A percentile compares a stretch with the other conserved stretches of the same genome.
Evolutionary conservation across 768 basidiomycete genomes (phyloP).

Genomic region (Agaricus subrufescens): DNA sequence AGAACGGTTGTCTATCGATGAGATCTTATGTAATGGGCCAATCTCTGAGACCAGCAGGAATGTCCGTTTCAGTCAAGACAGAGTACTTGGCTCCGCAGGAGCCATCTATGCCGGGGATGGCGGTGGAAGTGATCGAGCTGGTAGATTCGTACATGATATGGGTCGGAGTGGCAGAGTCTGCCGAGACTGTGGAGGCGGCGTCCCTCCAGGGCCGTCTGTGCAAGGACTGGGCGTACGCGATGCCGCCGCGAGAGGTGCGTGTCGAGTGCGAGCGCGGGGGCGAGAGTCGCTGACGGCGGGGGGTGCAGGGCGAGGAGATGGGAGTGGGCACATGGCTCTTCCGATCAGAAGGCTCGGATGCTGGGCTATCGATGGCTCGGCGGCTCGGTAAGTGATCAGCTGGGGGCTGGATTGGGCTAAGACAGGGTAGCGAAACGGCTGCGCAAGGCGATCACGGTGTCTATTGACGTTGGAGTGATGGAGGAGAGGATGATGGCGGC

Average conservation of each 20-base stretch:
- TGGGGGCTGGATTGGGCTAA: conserved; percentile 13
- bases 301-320: conserved; percentile 25
- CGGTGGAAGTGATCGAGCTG: conserved; percentile 61
- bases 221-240: conserved; percentile 80
- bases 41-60: neutral
- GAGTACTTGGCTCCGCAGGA: conserved; percentile 47
- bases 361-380: conserved; percentile 70
- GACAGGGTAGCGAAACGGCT: conserved; percentile 53
- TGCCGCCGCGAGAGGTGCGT: conserved; percentile 51
- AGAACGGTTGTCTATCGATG: too few relatives aligned
- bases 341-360: conserved; percentile 56
- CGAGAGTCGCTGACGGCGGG: conserved; percentile 8
- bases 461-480: conserved; percentile 45
- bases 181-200: conserved; percentile 44
- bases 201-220: conserved; percentile 52
- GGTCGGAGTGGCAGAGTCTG: conserved; percentile 58
- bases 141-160: conserved; percentile 81
- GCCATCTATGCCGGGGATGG: conserved; percentile 50
- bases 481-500: conserved; percentile 46
- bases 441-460: conserved; percentile 66
- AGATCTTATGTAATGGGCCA: conserved; percentile 7
- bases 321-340: conserved; percentile 60
- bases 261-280: conserved; percentile 7
- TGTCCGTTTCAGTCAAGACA: conserved; percentile 38
- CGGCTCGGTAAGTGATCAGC: conserved; percentile 60